These are phyloP conservation scores for Apiotrichum akiyoshidainum DNA, from an alignment of 1,284 basidiomycete genomes.

Conservation along the genomic window DNA sequence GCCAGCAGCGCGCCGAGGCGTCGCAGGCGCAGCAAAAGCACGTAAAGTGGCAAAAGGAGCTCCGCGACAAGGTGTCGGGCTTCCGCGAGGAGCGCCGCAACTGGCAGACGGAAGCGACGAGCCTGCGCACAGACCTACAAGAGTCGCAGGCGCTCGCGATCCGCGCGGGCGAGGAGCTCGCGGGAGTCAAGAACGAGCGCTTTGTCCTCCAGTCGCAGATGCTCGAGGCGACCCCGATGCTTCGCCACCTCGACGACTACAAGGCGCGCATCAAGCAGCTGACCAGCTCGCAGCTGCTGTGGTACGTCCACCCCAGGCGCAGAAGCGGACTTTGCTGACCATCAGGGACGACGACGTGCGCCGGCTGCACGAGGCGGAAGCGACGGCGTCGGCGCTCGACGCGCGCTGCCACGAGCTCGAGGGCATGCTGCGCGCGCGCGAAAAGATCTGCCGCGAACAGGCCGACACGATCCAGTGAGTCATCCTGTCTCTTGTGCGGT, in stretches of 20 bases:
- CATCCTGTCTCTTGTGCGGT: no score
- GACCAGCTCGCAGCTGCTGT: constrained; percentile 36
- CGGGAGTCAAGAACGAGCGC: constrained; percentile 45
- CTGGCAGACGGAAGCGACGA: constrained; percentile 38
- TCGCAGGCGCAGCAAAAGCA: constrained; percentile 43
- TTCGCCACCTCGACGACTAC: constrained; percentile 43
- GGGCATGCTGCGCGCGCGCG: constrained; percentile 25
- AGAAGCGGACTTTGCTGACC: constrained; percentile 6
- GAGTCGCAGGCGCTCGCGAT: constrained; percentile 28
- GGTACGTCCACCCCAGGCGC: constrained; percentile 24
- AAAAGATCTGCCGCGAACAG: constrained; percentile 25
- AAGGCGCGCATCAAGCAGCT: constrained; percentile 45
- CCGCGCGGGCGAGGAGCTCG: constrained; percentile 40
- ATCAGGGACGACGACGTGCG: constrained; percentile 34
- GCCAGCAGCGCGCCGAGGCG: constrained; percentile 34
- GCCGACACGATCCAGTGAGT: constrained; percentile 20
- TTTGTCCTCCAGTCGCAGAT: constrained; percentile 42
- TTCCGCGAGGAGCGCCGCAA: constrained; percentile 42
- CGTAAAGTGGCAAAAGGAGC: constrained; percentile 45
- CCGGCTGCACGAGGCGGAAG: constrained; percentile 28
- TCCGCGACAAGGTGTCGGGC: constrained; percentile 37
- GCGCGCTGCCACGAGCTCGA: constrained; percentile 29
- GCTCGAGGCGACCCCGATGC: constrained; percentile 38
- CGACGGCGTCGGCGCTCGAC: constrained; percentile 18
- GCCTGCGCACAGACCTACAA: constrained; percentile 31